Percentiles rank a stretch among this genome's conserved stretches.
Evolutionary conservation across 2,329 filamentous ascomycete genomes (phyloP).

Genomic region (Calonectria pteridis): DNA sequence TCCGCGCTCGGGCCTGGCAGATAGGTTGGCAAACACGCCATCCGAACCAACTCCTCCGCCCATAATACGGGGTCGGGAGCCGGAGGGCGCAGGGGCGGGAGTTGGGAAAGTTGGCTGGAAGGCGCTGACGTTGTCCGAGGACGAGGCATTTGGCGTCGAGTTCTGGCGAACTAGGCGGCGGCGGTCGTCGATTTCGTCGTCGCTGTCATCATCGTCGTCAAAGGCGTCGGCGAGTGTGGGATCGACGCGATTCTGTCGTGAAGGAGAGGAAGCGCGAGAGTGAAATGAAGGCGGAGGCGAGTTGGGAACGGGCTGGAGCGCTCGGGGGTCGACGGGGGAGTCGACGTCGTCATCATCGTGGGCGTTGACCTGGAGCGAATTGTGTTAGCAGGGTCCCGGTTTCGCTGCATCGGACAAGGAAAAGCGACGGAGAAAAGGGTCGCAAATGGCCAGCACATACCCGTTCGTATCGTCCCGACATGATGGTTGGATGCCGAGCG

Average conservation of each 20-base stretch:
- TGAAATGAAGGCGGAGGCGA: conserved; percentile 88
- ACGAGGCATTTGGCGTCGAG: conserved; percentile 47
- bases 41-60: conserved; percentile 86
- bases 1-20: conserved; percentile 86
- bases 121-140: conserved; percentile 35
- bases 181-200: conserved; percentile 80
- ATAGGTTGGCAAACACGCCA: conserved; percentile 96
- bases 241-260: conserved; percentile 67
- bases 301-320: conserved; percentile 60
- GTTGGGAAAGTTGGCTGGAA: conserved; percentile 29
- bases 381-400: conserved; percentile 26
- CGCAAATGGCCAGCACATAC: conserved; percentile 53
- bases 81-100: conserved; percentile 46
- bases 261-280: conserved; percentile 77
- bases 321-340: conserved; percentile 48
- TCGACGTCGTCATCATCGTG: conserved; percentile 67
- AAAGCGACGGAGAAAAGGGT: not conserved
- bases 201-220: conserved; percentile 82
- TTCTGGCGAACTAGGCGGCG: conserved; percentile 85
- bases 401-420: not conserved
- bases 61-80: conserved; percentile 65
- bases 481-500: conserved; percentile 48
- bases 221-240: conserved; percentile 93
- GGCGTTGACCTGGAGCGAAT: conserved; percentile 63
- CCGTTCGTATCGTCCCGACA: conserved; percentile 70